Evolutionary conservation across 73 alveolate species (phyloP).

Genomic region (Paramecium primaurelia): DNA sequence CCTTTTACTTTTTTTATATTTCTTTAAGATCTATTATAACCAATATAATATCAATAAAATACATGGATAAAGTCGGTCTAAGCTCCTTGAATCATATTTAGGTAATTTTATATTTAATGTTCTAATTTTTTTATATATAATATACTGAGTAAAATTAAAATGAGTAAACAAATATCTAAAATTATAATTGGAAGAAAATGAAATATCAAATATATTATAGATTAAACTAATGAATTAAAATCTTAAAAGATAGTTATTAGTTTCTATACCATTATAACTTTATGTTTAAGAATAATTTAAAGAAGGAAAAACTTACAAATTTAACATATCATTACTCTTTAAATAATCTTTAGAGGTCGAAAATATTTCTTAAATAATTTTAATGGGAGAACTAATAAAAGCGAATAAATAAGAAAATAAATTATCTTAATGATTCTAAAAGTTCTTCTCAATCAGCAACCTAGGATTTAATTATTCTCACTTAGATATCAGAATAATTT

Average conservation of each 20-base stretch:
- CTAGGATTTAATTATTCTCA: too few relatives aligned
- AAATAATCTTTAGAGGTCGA: not conserved
- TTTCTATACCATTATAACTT: not conserved
- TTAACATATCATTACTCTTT: not conserved
- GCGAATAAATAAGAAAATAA: not conserved
- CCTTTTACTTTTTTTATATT: slow-evolving; percentile 25
- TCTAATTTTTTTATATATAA: not conserved
- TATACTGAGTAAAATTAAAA: not conserved
- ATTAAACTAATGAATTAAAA: not conserved
- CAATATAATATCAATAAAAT: not conserved
- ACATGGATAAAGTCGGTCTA: not conserved
- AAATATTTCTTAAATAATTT: not conserved
- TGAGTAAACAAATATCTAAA: not conserved
- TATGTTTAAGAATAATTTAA: not conserved
- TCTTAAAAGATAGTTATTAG: not conserved
- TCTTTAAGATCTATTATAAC: not conserved
- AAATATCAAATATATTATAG: not conserved
- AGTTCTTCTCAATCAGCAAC: not conserved
- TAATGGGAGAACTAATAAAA: not conserved
- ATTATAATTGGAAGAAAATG: not conserved
- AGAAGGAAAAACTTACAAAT: not conserved
- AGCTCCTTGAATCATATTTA: not conserved
- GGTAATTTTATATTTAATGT: not conserved
- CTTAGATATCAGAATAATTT: too few relatives aligned
- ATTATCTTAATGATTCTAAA: not conserved